Percentiles rank a stretch among this genome's conserved stretches.
Conservation (phyloP, 345 rosid genomes). For the Heritiera fomes region DNA sequence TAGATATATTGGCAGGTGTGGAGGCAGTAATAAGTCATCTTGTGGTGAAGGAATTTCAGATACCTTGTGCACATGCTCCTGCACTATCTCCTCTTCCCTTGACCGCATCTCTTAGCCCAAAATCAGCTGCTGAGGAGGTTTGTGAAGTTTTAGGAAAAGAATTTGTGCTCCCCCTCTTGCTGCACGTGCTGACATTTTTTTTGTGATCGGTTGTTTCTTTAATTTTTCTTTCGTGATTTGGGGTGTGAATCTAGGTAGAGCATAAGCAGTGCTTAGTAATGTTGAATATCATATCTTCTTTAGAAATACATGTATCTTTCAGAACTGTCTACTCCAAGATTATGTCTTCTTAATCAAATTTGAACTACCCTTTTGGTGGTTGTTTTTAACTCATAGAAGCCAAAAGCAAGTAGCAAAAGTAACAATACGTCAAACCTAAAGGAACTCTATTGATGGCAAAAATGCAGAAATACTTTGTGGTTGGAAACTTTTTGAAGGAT, state of each 20-base stretch:
- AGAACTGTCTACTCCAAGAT: neutral
- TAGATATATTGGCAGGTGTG: conserved; percentile 68
- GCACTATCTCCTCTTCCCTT: conserved; percentile 51
- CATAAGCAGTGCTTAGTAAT: neutral
- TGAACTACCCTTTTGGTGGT: neutral
- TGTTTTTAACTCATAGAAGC: neutral
- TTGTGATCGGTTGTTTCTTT: neutral
- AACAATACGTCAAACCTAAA: neutral
- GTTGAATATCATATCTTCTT: neutral
- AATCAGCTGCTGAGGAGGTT: conserved; percentile 77
- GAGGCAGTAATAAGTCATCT: conserved; percentile 70
- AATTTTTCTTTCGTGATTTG: neutral
- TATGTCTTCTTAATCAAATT: neutral
- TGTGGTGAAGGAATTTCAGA: conserved; percentile 62
- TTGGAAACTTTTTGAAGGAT: neutral
- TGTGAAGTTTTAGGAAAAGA: conserved; percentile 24
- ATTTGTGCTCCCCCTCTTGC: neutral
- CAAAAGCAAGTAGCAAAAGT: conserved; percentile 3
- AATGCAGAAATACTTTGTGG: neutral
- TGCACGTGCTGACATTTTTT: neutral
- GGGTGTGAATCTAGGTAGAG: neutral
- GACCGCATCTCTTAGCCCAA: conserved; percentile 47
- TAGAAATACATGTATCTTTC: neutral
- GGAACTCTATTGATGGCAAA: neutral
- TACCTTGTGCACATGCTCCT: conserved; percentile 77